Base-by-base conservation (phyloP, 2,329 filamentous ascomycete species). In the Bipolaris victoriae region DNA sequence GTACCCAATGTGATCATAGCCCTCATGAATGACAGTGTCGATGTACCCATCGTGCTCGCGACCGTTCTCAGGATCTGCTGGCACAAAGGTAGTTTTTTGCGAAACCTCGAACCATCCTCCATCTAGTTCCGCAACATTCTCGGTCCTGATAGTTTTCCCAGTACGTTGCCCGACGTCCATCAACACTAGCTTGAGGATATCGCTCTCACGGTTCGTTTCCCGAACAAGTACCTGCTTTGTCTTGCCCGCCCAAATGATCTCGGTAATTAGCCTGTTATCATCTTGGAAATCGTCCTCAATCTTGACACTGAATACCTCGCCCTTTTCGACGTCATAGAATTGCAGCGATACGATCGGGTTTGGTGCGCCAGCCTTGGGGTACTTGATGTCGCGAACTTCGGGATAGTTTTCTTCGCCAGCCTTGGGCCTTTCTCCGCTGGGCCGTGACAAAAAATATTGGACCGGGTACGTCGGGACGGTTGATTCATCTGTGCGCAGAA, bases 31-130 rank as follows among this genome's bases (percentile, higher is more conserved):
- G 57, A 98, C 81, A 0, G 90, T 92, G 76, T 99, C 95, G 60
- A 99, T 88, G 70, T 99, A 99, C 20, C 95, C 95, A 75, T 97
- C 92, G 5, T 94, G 78, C 1, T 85, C 82, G 20, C 93, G 88
- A 13, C 90, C 91, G 61, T 90, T 91, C 10, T 79, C 76, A 20
- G 90, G 84, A 73, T 97, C 91, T 3, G 92, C 90, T 1, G 95
- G 95, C 55, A 99, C 88, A 71, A 90, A 98, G 13, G 82, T 87
- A 3, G 93, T 97, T 40, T 89, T 86, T 68, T 97, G 89, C 1
- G 92, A 91, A 40, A 97, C 91, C 78, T 99, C 95, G 68, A 97
- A 94, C 95, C 95, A 99, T 33, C 95, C 96, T 20, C 93, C 93
- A 74, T 99, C 95, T n/a, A 97, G 82, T 55, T 89, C 83, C 63